Evolutionary conservation across 1,284 basidiomycete species (phyloP).

Genomic region (Moesziomyces sp.): DNA sequence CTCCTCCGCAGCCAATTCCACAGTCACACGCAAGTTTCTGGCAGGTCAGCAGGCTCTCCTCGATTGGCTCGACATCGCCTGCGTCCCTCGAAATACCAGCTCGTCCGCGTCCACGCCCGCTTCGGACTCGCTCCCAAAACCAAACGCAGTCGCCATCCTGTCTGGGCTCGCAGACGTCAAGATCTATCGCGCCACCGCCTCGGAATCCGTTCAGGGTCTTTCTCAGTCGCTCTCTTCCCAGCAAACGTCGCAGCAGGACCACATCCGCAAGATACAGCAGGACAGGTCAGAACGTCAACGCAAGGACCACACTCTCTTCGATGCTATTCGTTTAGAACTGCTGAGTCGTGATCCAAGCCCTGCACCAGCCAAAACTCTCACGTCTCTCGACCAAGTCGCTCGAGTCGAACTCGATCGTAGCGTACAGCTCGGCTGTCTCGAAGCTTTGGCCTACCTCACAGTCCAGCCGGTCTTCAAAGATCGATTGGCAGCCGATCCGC

Average conservation of each 20-base stretch:
- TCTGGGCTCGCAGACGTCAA: constrained; percentile 41
- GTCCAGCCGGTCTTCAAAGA: constrained; percentile 39
- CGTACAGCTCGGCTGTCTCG: constrained; percentile 44
- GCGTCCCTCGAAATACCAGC: constrained; percentile 10
- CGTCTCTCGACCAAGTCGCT: neutral
- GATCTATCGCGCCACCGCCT: constrained; percentile 16
- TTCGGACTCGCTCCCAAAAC: neutral
- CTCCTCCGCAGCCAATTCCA: constrained; percentile 33
- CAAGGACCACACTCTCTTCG: constrained; percentile 27
- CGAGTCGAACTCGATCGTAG: constrained; percentile 6
- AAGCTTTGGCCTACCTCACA: constrained; percentile 57
- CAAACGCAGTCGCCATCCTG: constrained; percentile 26
- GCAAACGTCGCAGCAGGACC: constrained; percentile 25
- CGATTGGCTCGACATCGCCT: constrained; percentile 41
- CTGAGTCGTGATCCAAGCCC: neutral
- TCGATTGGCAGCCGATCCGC: constrained; percentile 13
- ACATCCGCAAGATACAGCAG: constrained; percentile 24
- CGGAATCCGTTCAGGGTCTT: constrained; percentile 22
- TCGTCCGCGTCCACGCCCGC: neutral
- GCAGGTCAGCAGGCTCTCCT: constrained; percentile 33
- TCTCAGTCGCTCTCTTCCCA: constrained; percentile 20
- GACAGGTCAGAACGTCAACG: constrained; percentile 17
- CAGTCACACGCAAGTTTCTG: constrained; percentile 27
- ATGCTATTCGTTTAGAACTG: constrained; percentile 12
- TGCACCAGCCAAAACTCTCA: neutral